phyloP scores from a whole-genome alignment of 2,329 filamentous ascomycete genomes.

The Xylariaceae sp. region DNA sequence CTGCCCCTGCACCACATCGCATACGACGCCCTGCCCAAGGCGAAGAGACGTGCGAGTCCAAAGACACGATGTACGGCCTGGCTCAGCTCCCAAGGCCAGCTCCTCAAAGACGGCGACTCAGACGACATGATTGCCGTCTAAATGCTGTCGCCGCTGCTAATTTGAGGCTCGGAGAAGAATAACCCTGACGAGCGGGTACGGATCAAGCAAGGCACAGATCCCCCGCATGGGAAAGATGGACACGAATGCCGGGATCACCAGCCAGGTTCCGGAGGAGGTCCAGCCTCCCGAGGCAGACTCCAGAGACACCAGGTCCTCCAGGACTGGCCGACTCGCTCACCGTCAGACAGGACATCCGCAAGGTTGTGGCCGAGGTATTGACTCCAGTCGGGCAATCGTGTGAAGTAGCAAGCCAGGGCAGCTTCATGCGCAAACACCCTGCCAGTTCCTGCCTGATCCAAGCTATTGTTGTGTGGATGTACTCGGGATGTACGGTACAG shows the following conservation, averaged over 20 bases:
- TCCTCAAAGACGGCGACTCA: slow-evolving; percentile 33
- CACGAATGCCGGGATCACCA: slow-evolving; percentile 36
- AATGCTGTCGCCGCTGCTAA: slow-evolving; percentile 49
- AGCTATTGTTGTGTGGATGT: too few species aligned
- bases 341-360: slow-evolving; percentile 33
- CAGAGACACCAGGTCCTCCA: too few species aligned
- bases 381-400: slow-evolving; percentile 1
- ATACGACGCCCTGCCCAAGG: slow-evolving; percentile 45
- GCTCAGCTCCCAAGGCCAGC: slow-evolving; percentile 37
- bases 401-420: too few species aligned
- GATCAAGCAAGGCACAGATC: slow-evolving; percentile 44
- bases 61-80: slow-evolving; percentile 40
- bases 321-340: slow-evolving; percentile 31
- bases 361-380: slow-evolving; percentile 1
- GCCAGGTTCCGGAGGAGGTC: slow-evolving; percentile 32
- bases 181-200: slow-evolving; percentile 37
- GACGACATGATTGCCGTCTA: slow-evolving; percentile 45
- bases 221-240: slow-evolving; percentile 37
- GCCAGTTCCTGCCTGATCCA: too few species aligned
- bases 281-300: slow-evolving; percentile 36
- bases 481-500: too few species aligned
- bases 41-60: slow-evolving; percentile 40
- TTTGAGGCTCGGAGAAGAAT: slow-evolving; percentile 49
- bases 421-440: too few species aligned
- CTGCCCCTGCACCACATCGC: slow-evolving; percentile 46